Base-by-base conservation (phyloP, 1,284 basidiomycete genomes). In the Cryptococcus sp. region DNA sequence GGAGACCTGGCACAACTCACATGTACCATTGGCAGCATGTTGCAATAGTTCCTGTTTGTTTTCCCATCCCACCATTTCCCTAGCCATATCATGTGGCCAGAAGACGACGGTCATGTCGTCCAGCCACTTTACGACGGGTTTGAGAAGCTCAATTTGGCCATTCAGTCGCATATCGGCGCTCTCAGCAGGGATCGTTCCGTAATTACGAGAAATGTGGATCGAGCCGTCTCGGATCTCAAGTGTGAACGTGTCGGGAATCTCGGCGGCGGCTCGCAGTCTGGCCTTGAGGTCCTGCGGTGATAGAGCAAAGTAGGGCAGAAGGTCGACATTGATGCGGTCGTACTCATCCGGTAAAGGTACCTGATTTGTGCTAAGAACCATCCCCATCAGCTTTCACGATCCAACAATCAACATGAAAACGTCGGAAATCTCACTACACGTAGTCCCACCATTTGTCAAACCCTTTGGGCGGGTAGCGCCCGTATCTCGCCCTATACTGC, bases 371-470 rank as follows among this genome's bases (percentile, higher is more conserved):
- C 75, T 77, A 50, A 45, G 15, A 22, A 57, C 38, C 25, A 20
- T 22, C 30, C 22, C 41, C 30, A 49, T 8, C 1, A 15, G 17
- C 42, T 13, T 35, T 39, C 46, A 2, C 35, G 17, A 17, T 10
- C 3, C 3, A n/a, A 30, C 15, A 20, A 40, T 30, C 5, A 10
- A n/a, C 22, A n/a, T 20, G 22, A 20, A 6, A 10, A 30, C 17
- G 20, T 30, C 5, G 5, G 7, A 22, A 5, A 10, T 70, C 74
- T 65, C 50, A 76, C 58, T 81, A 66, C 3, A 84, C 83, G 62
- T 85, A 87, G 11, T 72, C 67, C 86, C 86, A 87, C 77, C 78
- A 79, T 58, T 70, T 73, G 60, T 86, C 85, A 62, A 86, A 86
- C 1, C 84, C 84, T 45, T 70, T 70, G 0, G 85, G 85, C 0